phyloP scores from a whole-genome alignment of 2,329 filamentous ascomycete genomes.

The Beauveria brongniartii region DNA sequence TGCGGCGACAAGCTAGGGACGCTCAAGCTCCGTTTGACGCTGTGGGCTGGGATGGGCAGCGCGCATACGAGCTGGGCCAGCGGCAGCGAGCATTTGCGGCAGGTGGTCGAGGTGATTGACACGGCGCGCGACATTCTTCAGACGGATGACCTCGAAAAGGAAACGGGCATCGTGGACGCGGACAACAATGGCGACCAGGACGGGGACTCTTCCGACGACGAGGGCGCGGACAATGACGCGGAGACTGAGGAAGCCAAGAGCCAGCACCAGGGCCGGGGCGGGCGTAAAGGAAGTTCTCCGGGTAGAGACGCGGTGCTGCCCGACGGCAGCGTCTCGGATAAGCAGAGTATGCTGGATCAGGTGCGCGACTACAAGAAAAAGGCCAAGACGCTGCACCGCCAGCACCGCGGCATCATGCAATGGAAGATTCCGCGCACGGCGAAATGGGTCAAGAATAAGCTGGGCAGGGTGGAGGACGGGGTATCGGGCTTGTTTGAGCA shows the following conservation, averaged over 20 bases:
- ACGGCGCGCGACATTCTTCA: constrained; percentile 28
- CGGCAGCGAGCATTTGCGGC: constrained; percentile 25
- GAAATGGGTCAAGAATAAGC: constrained; percentile 45
- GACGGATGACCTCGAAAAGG: constrained; percentile 24
- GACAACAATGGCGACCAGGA: constrained; percentile 21
- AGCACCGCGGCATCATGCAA: constrained; percentile 66
- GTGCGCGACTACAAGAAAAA: constrained; percentile 53
- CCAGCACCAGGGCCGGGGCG: not conserved
- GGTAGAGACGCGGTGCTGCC: constrained; percentile 19
- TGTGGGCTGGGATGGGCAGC: constrained; percentile 29
- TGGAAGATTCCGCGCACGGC: constrained; percentile 47
- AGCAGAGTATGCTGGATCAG: constrained; percentile 40
- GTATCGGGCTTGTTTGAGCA: constrained; percentile 51
- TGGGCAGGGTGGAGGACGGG: constrained; percentile 49
- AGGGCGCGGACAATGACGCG: constrained; percentile 7
- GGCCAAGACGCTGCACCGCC: constrained; percentile 52
- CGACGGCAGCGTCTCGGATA: constrained; percentile 28
- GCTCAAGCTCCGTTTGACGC: constrained; percentile 31
- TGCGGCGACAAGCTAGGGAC: constrained; percentile 41
- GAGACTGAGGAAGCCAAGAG: constrained; percentile 6
- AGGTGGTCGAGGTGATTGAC: constrained; percentile 40
- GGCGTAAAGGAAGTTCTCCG: constrained; percentile 9
- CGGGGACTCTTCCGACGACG: constrained; percentile 20
- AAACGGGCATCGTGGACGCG: constrained; percentile 27
- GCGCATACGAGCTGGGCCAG: constrained; percentile 29